Evolutionary conservation across 2,329 filamentous ascomycete genomes (phyloP).

Genomic region (Ceratocystis cubensis): DNA sequence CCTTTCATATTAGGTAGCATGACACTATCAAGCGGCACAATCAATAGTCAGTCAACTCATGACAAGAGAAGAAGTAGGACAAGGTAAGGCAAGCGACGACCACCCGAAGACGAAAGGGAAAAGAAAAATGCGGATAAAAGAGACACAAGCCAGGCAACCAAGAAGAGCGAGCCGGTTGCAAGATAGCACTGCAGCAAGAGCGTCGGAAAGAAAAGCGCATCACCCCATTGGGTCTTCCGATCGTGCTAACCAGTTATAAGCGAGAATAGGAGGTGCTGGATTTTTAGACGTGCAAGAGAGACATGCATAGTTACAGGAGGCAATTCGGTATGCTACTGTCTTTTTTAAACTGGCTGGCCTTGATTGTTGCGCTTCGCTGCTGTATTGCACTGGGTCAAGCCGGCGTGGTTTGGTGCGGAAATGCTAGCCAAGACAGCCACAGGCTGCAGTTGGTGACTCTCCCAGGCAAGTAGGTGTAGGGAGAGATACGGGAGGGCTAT

Average conservation of each 20-base stretch:
- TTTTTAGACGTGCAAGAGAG: background rate
- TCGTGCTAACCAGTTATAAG: background rate
- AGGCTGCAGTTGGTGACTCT: background rate
- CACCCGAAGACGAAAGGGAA: background rate
- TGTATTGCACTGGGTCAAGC: background rate
- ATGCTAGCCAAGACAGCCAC: background rate
- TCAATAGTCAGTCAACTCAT: background rate
- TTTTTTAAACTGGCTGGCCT: background rate
- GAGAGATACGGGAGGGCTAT: background rate
- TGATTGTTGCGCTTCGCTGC: background rate
- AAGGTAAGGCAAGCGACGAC: background rate
- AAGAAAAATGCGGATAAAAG: background rate
- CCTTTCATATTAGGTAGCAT: background rate
- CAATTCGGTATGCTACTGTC: background rate
- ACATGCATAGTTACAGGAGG: background rate
- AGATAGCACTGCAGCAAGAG: background rate
- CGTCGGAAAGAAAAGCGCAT: conserved; percentile 1
- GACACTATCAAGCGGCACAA: background rate
- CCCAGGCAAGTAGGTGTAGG: background rate
- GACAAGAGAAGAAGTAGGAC: background rate
- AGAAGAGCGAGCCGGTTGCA: background rate
- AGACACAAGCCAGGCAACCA: conserved; percentile 2
- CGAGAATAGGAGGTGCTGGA: background rate
- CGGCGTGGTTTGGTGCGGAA: background rate
- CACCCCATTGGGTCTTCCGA: background rate